phyloP scores from a whole-genome alignment of 805 yeast genomes.

The Nakazawaea wyomingensis region DNA sequence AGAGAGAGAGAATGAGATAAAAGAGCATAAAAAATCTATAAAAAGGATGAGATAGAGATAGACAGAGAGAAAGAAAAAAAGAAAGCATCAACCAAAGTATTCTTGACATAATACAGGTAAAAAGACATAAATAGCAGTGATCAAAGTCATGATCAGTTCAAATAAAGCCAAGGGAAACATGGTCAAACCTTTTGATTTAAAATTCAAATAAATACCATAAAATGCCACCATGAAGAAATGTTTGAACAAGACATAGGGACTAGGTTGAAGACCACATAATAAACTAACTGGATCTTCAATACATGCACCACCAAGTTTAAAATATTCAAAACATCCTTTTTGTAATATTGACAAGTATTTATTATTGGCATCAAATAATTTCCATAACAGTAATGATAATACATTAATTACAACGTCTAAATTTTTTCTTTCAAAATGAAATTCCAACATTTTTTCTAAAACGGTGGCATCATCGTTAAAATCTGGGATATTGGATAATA shows the following conservation, averaged over 20 bases:
- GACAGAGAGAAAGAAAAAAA: no score
- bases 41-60: no score
- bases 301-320: conserved; percentile 78
- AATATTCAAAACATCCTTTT: conserved; percentile 84
- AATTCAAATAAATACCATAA: conserved; percentile 70
- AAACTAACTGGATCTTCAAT: conserved; percentile 76
- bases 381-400: conserved; percentile 82
- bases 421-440: conserved; percentile 73
- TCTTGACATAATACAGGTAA: conserved; percentile 59
- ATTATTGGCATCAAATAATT: conserved; percentile 84
- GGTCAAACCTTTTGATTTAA: conserved; percentile 54
- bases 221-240: conserved; percentile 92
- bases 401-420: conserved; percentile 85
- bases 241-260: conserved; percentile 67
- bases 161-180: conserved; percentile 67
- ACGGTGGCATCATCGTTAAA: conserved; percentile 56
- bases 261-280: conserved; percentile 75
- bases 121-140: conserved; percentile 73
- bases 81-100: conserved; percentile 5
- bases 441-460: conserved; percentile 50
- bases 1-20: no score
- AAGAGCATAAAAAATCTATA: no score
- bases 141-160: conserved; percentile 62
- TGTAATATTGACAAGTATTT: conserved; percentile 64
- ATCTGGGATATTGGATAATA: conserved; percentile 51